Evolutionary conservation across 169 alveolate genomes (phyloP), one percentile per base, ranked within the genome.

Genomic region (Sarcocystis neurona): DNA sequence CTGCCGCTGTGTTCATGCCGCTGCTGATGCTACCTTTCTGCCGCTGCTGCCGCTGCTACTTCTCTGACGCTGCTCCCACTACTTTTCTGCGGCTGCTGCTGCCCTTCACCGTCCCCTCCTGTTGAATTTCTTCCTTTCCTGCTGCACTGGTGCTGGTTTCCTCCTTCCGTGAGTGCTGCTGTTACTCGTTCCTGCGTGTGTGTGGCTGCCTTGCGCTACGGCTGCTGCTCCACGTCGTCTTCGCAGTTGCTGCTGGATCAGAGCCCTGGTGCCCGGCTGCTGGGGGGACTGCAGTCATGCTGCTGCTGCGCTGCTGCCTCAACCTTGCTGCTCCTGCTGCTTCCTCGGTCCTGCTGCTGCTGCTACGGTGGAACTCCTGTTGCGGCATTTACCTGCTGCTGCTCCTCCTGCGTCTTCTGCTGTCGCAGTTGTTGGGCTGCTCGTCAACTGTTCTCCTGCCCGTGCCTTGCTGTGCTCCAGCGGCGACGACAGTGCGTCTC

Each of bases 251-350:
- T 23, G 23, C 66, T 53, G 12, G 66, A 15, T 53, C 30, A 53
- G 66, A 53, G 66, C 30, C 66, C 23, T 53, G 30, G 23, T 53
- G 66, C 23, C 66, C 66, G 30, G 12, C 66, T 53, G 23, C 66
- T 15, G 66, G 66, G 12, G 84, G 48, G 53, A 34, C 53, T 8
- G 20, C 32, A 37, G 4, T 74, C 46, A 0, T 39, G 15, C 56
- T 39, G 20, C 84, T n/a, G 56, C 53, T 74, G n/a, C 53, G n/a
- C 84, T 39, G n/a, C 30, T 53, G 66, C 66, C 66, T 23, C 66
- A 15, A 12, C 12, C 12, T 53, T 23, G 23, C n/a, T n/a, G n/a
- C n/a, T n/a, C n/a, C n/a, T n/a, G n/a, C n/a, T n/a, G n/a, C n/a
- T n/a, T n/a, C n/a, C n/a, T n/a, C n/a, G n/a, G n/a, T n/a, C n/a